These are phyloP conservation scores for Fusarium sambucinum DNA, from an alignment of 2,329 filamentous ascomycete species.

Conservation along the genomic window DNA sequence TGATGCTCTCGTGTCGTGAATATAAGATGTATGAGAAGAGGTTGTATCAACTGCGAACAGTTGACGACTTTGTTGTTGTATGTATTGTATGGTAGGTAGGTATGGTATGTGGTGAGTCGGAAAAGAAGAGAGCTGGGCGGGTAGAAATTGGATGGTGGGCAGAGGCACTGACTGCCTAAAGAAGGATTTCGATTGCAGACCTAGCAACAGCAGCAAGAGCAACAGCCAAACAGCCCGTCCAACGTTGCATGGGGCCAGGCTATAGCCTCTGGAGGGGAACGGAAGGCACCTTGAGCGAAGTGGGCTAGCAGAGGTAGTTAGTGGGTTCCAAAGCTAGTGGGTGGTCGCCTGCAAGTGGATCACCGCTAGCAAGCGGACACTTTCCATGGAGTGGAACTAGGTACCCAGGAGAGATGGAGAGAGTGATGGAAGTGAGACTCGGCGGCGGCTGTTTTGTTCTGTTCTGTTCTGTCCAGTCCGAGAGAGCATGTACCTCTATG, in stretches of 20 bases:
- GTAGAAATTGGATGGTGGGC: slow-evolving; percentile 40
- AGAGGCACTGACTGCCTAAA: slow-evolving; percentile 42
- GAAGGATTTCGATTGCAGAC: slow-evolving; percentile 41
- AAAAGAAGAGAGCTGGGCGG: slow-evolving; percentile 21
- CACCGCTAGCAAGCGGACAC: slow-evolving; percentile 42
- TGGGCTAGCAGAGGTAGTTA: slow-evolving; percentile 28
- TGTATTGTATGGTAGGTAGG: slow-evolving; percentile 5
- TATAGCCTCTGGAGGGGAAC: slow-evolving; percentile 23
- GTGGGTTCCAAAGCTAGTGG: slow-evolving; percentile 44
- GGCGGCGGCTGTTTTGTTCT: slow-evolving; percentile 11
- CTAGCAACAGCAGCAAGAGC: background rate
- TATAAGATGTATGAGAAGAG: slow-evolving; percentile 10
- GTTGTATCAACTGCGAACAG: slow-evolving; percentile 4
- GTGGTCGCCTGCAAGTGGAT: slow-evolving; percentile 48
- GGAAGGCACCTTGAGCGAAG: slow-evolving; percentile 26
- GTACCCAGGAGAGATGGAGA: background rate
- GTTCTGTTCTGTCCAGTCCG: slow-evolving; percentile 3
- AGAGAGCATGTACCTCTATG: slow-evolving; percentile 30
- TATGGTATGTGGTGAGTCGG: slow-evolving; percentile 15
- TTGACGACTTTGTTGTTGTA: slow-evolving; percentile 30
- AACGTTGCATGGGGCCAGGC: slow-evolving; percentile 46
- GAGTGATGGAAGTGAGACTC: slow-evolving; percentile 9
- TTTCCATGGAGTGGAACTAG: slow-evolving; percentile 32
- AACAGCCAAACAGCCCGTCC: slow-evolving; percentile 42
- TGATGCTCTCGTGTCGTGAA: slow-evolving; percentile 7